Base-by-base conservation (phyloP, 257 asterid species). In the Nicotiana tabacum region DNA sequence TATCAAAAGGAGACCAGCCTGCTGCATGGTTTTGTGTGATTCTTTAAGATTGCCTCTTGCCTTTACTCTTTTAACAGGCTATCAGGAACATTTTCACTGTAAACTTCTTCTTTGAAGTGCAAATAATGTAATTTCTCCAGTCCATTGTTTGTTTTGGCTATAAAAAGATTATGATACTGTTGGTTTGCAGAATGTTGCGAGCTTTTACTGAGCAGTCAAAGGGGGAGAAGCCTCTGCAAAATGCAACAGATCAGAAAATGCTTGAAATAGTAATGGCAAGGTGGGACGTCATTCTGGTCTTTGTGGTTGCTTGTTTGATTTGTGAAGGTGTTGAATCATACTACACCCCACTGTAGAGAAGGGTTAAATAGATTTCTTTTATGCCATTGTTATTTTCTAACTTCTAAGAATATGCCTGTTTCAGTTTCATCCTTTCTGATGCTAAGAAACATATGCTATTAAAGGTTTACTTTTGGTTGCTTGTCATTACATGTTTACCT, bases 231-330 rank as follows among this genome's bases (percentile, higher is more conserved):
- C 80, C 93, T 85, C 94, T 94, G 21, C 87, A 57, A 88, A 87
- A 90, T 86, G 93, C 97, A 35, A 85, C 98, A 66, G 98, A 95
- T 84, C 97, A 92, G 88, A 91, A 90, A 88, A 92, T 95, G 97
- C 98, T 95, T 67, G 98, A 91, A 85, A 88, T 95, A 74, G 99
- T 95, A 56, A 95, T 95, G 99, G 82, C 72, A 69, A 91, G 98
- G 98, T 93, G 81, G 53, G 61, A 10, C 82, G 48, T 10, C 37
- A 4, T 33, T 83, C 21, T 18, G 9, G 58, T 29, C n/a, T 53
- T 66, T 16, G 24, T 51, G 6, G 24, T 30, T 37, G 32, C 32
- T 66, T 66, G 9, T 27, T 33, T 69, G 10, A 46, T 3, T 6
- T 32, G 18, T 6, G 30, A 17, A 35, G 51, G 6, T 69, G 5